Base-by-base conservation (phyloP, 257 asterid genomes). In the Solanum tarijense region DNA sequence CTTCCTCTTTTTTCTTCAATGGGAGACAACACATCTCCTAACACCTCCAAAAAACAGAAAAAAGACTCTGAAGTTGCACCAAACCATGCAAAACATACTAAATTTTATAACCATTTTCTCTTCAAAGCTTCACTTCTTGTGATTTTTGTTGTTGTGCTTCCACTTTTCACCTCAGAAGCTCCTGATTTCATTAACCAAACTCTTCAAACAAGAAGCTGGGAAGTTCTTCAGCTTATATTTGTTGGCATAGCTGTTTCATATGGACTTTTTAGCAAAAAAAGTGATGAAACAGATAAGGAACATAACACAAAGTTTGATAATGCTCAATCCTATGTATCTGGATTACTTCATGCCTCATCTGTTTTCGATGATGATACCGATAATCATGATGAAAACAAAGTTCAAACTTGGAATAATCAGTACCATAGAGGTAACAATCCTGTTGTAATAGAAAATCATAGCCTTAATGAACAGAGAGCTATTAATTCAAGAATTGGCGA, bases 161-260 rank as follows among this genome's bases (percentile, higher is more conserved):
- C 97, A 0, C 89, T 95, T 81, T 91, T 96, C 87, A 96, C 99
- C 21, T 91, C 98, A 4, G 88, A 90, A 32, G 92, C 96, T 29
- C 98, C 98, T 12, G 96, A 95, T 46, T 93, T 92, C 90, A 38
- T 96, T 12, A 95, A 87, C 92, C 98, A 94, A 88, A 90, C 93
- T 46, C 74, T 94, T 0, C 93, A 95, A 32, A 92, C 98, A 2
- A 90, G 94, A 85, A 95, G 95, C 68, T 96, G 98, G 98, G 99
- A 97, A 93, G 91, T 96, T 89, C 89, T 97, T 78, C 99, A 97
- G 92, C 95, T 97, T 9, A 88, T 97, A 86, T 94, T 94, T 83
- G 99, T 97, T 66, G 99, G 99, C 23, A 93, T 97, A 43, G 98
- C 98, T 23, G 99, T 97, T 79, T 97, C 99, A 29, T 97, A 97